Percentiles rank a stretch among this genome's conserved stretches.
Conservation (phyloP, 225 moss, liverwort and hornwort genomes). For the Asterella californica region DNA sequence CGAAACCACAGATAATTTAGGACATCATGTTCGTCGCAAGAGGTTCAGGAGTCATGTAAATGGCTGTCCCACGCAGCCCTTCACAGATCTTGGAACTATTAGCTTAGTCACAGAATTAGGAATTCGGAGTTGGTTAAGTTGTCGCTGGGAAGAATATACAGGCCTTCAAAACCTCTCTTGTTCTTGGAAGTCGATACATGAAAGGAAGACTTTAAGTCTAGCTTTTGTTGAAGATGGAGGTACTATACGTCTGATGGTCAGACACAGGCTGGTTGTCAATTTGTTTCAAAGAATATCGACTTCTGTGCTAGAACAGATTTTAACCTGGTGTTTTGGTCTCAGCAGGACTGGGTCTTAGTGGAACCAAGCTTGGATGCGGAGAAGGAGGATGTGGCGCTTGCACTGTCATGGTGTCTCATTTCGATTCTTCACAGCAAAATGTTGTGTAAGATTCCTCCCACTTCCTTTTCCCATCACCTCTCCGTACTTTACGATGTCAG, state of each 20-base stretch:
- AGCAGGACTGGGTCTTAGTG: conserved; percentile 72
- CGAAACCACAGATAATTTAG: too few species aligned
- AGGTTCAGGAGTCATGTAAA: neutral
- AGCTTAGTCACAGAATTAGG: neutral
- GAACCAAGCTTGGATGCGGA: conserved; percentile 96
- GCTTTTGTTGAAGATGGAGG: neutral
- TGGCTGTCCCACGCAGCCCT: neutral
- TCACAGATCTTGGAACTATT: too few species aligned
- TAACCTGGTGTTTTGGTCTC: neutral
- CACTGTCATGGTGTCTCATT: conserved; percentile 95
- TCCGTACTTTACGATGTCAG: neutral
- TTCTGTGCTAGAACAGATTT: neutral
- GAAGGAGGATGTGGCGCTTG: conserved; percentile 99
- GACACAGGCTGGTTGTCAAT: neutral
- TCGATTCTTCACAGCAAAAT: conserved; percentile 41
- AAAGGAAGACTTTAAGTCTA: too few species aligned
- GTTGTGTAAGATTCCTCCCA: conserved; percentile 33
- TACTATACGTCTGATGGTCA: too few species aligned
- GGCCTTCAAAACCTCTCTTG: too few species aligned
- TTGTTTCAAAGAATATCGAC: neutral
- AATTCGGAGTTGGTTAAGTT: neutral
- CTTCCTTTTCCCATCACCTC: neutral
- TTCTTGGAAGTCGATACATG: too few species aligned
- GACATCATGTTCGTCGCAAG: too few species aligned
- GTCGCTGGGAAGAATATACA: neutral